A percentile compares a stretch with the other conserved stretches of the same genome.
phyloP scores from a whole-genome alignment of 169 alveolate species.

The Eimeria falciformis region DNA sequence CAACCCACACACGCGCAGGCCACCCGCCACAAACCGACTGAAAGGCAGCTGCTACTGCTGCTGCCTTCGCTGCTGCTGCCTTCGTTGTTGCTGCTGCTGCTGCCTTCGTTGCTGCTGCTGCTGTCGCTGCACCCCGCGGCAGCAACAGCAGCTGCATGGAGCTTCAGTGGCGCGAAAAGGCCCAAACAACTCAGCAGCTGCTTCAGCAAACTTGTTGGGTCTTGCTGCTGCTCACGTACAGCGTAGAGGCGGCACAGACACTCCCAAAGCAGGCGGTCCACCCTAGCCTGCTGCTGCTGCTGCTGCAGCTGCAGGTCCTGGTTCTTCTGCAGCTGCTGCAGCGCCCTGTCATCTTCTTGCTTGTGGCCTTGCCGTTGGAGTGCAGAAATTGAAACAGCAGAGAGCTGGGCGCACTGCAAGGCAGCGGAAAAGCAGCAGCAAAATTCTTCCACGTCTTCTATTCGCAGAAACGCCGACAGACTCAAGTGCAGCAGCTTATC shows the following conservation, averaged over 20 bases:
- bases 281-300: constrained; percentile 38
- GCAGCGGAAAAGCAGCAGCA: constrained; percentile 4
- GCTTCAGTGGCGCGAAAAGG: not conserved
- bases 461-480: not conserved
- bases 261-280: constrained; percentile 18
- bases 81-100: not conserved
- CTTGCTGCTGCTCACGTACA: constrained; percentile 8
- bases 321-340: not conserved
- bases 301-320: not conserved
- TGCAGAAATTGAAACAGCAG: not conserved
- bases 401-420: not conserved
- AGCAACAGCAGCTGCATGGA: not conserved
- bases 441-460: not conserved
- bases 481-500: constrained; percentile 7
- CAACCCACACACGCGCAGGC: constrained; percentile 1
- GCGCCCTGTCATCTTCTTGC: no score
- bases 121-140: not conserved
- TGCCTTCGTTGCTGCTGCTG: not conserved
- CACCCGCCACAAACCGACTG: not conserved
- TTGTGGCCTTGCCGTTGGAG: not conserved
- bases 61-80: no score
- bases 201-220: constrained; percentile 17
- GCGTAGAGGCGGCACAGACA: constrained; percentile 20
- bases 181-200: constrained; percentile 16
- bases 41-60: not conserved